Evolutionary conservation across 1,139 yeast genomes (phyloP), one percentile per base, ranked within the genome.

Genomic region (Taiozyma sp.): DNA sequence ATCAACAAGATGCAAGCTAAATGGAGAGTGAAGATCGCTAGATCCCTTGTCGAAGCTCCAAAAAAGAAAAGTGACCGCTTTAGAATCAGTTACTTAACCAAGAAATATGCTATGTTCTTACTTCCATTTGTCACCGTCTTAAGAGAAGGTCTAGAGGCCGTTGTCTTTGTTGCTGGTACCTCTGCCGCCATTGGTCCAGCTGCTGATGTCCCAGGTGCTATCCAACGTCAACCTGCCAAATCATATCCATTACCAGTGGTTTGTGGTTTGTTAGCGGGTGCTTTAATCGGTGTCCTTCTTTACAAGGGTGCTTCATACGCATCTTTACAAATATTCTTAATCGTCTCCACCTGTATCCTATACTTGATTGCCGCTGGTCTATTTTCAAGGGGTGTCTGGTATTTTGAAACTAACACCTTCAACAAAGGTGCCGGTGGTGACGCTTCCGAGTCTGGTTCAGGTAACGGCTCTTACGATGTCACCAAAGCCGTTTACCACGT

Each of bases 131-230:
- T 90, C 60, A 90, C 97, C 22, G 85, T 90, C 48, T 75, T 90
- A 55, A 81, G 96, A 74, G 96, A 90, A 76, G 97, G 96, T 57
- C 74, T 90, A 57, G 97, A 90, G 73, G 96, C 96, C 3, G 93
- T 90, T 48, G 93, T 89, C 28, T 89, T 89, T 64, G 85, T 90
- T 51, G 96, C 96, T 43, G 96, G 96, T 63, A 88, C 91, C 43
- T 96, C 96, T 58, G 73, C 84, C 47, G 70, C 78, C 22, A 74
- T 81, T 2, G 51, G 53, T 51, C 73, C 43, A 14, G 36, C 36
- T 32, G 19, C 36, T 32, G 36, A 32, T n/a, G 72, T 52, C 70
- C 79, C 28, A 74, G 73, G 42, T 14, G 36, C 36, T 32, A 32
- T 32, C 19, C 36, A n/a, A 3, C 16, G 9, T 13, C 9, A 32